Conservation (phyloP, 495 filamentous ascomycete species). For the Parathielavia appendiculata region DNA sequence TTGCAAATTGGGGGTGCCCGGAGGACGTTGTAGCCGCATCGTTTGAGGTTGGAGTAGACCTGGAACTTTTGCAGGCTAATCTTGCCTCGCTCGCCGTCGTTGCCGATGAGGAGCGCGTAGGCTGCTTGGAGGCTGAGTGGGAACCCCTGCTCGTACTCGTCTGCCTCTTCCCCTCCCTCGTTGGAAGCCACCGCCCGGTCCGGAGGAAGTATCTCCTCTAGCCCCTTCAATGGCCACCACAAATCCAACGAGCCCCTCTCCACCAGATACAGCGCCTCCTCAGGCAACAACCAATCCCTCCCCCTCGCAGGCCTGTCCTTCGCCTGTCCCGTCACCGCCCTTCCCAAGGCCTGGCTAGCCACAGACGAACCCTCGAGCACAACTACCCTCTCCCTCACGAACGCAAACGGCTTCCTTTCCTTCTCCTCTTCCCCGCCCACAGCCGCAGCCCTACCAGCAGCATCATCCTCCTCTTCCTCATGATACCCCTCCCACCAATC, state of each 20-base stretch:
- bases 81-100: slow-evolving; percentile 54
- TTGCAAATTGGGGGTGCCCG: slow-evolving; percentile 50
- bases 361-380: slow-evolving; percentile 42
- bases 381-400: slow-evolving; percentile 45
- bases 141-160: slow-evolving; percentile 56
- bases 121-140: slow-evolving; percentile 87
- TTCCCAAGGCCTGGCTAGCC: slow-evolving; percentile 40
- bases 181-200: slow-evolving; percentile 1
- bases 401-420: slow-evolving; percentile 35
- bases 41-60: slow-evolving; percentile 77
- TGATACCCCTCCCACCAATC: slow-evolving; percentile 37
- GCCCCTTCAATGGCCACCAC: slow-evolving; percentile 59
- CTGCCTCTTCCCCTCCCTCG: slow-evolving; percentile 17
- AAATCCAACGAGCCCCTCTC: slow-evolving; percentile 83
- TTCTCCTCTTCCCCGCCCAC: slow-evolving; percentile 1
- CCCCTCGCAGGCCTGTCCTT: slow-evolving; percentile 45
- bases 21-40: slow-evolving; percentile 74
- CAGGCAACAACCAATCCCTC: slow-evolving; percentile 76
- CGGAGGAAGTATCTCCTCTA: slow-evolving; percentile 38
- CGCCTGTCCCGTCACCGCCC: slow-evolving; percentile 39
- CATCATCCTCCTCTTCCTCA: slow-evolving; percentile 31
- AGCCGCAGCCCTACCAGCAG: slow-evolving; percentile 19
- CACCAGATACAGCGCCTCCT: slow-evolving; percentile 83
- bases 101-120: slow-evolving; percentile 72
- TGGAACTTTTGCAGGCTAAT: slow-evolving; percentile 72